Conservation (phyloP, 2,329 filamentous ascomycete species). For the Pseudogymnoascus sp. region DNA sequence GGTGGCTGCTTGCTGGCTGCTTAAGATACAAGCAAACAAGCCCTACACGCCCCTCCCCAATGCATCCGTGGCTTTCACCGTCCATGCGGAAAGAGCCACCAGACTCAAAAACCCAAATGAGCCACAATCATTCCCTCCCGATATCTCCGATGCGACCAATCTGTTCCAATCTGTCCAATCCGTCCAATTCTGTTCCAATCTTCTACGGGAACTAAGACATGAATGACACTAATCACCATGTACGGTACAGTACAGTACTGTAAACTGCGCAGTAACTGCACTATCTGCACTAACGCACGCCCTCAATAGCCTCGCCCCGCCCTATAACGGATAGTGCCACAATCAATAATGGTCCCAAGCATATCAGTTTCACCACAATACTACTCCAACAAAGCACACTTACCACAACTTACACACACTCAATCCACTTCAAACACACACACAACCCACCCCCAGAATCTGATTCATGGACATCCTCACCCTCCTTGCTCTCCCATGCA, state of each 20-base stretch:
- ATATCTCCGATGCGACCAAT: background rate
- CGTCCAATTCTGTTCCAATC: too few relatives aligned
- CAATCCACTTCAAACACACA: background rate
- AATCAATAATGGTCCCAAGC: background rate
- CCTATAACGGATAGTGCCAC: background rate
- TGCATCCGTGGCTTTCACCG: background rate
- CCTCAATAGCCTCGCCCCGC: background rate
- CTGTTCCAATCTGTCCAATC: background rate
- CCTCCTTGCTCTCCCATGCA: background rate
- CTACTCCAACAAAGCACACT: background rate
- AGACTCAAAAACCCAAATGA: too few relatives aligned
- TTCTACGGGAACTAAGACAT: background rate
- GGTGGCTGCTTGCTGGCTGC: background rate
- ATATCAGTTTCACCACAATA: conserved; percentile 6
- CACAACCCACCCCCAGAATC: background rate
- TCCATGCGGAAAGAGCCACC: background rate
- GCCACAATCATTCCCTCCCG: background rate
- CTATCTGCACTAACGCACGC: background rate
- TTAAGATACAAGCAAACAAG: too few relatives aligned
- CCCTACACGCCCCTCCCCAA: background rate
- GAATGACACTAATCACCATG: background rate
- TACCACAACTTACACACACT: background rate
- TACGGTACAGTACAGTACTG: background rate
- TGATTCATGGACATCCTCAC: background rate
- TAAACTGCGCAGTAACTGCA: too few relatives aligned